Evolutionary conservation across 495 filamentous ascomycete species (phyloP).

Genomic region (Penicillium longicatenatum): DNA sequence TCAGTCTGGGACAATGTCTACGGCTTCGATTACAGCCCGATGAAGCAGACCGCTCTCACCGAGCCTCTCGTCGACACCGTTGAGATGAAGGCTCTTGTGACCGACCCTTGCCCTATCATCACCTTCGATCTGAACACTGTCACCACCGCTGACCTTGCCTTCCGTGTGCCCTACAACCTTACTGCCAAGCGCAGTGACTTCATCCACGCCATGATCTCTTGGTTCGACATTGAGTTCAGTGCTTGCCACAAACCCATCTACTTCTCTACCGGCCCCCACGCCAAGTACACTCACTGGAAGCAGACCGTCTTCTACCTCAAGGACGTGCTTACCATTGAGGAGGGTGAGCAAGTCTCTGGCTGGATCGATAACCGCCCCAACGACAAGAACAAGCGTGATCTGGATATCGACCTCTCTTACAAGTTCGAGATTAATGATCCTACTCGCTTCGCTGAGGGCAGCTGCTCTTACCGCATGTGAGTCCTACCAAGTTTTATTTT

Average conservation of each 20-base stretch:
- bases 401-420: constrained; percentile 90
- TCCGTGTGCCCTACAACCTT: constrained; percentile 71
- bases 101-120: constrained; percentile 74
- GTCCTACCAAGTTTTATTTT: constrained; percentile 11
- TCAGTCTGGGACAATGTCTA: constrained; percentile 97
- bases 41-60: constrained; percentile 80
- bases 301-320: constrained; percentile 90
- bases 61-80: constrained; percentile 84
- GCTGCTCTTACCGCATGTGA: constrained; percentile 89
- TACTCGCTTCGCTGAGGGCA: constrained; percentile 65
- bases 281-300: constrained; percentile 94
- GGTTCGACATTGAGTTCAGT: constrained; percentile 98
- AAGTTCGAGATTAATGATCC: constrained; percentile 72
- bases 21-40: constrained; percentile 92
- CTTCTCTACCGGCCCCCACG: constrained; percentile 86
- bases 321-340: constrained; percentile 81
- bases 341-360: constrained; percentile 72
- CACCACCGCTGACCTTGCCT: constrained; percentile 70
- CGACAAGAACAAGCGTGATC: constrained; percentile 87
- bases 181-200: constrained; percentile 79
- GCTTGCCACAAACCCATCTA: constrained; percentile 85
- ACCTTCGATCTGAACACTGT: constrained; percentile 83
- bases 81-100: constrained; percentile 76
- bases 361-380: constrained; percentile 82
- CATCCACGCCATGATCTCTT: constrained; percentile 92